A percentile compares a stretch with the other conserved stretches of the same genome.
Evolutionary conservation across 2,329 filamentous ascomycete genomes (phyloP).

Genomic region (Trichoderma atrobrunneum): DNA sequence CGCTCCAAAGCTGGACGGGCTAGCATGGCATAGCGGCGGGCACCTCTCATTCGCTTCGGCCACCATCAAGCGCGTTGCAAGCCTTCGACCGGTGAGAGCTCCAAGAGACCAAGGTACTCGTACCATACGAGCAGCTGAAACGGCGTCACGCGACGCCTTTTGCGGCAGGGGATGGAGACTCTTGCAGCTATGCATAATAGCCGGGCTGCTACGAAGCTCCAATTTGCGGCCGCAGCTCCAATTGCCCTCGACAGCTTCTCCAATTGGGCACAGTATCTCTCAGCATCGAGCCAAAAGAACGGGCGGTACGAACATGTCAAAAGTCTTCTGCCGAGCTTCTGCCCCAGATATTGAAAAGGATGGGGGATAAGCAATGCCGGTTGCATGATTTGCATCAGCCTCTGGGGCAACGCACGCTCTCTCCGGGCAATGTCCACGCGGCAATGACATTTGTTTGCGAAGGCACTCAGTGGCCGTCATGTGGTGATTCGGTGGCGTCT

Average conservation of each 20-base stretch:
- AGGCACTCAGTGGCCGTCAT: slow-evolving; percentile 6
- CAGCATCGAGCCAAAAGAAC: neutral
- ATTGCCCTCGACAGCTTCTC: neutral
- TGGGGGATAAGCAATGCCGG: neutral
- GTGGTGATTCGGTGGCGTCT: slow-evolving; percentile 17
- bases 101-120: neutral
- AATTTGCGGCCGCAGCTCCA: neutral
- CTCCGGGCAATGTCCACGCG: slow-evolving; percentile 6
- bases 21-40: slow-evolving; percentile 13
- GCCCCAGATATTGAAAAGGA: neutral
- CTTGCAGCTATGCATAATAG: neutral
- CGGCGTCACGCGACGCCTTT: slow-evolving; percentile 10
- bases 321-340: neutral
- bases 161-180: neutral
- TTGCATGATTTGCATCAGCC: slow-evolving; percentile 5
- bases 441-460: slow-evolving; percentile 8
- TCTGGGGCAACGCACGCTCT: neutral
- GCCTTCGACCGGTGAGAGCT: neutral
- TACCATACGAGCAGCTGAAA: slow-evolving; percentile 1
- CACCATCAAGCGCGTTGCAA: neutral
- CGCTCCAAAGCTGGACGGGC: neutral
- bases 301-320: neutral
- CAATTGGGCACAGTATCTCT: neutral
- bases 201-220: neutral
- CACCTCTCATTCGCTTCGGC: slow-evolving; percentile 5